Evolutionary conservation across 2,329 filamentous ascomycete species (phyloP).

Genomic region (Dendrostoma leiphaemia): DNA sequence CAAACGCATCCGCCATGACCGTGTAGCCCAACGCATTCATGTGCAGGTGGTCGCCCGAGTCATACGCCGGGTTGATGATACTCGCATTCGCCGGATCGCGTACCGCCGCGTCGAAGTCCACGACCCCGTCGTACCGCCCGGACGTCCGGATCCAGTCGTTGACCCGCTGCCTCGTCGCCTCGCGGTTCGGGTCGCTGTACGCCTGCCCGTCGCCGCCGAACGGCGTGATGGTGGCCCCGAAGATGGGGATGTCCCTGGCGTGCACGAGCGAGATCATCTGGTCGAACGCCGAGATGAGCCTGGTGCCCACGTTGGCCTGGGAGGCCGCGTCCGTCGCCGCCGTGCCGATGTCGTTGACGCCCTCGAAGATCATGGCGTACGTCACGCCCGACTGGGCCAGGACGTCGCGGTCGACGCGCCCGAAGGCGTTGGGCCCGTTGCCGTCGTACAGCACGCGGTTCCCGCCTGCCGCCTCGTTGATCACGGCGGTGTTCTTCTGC

Average conservation of each 20-base stretch:
- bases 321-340: conserved; percentile 38
- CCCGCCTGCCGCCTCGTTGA: conserved; percentile 63
- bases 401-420: conserved; percentile 59
- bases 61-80: conserved; percentile 42
- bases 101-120: conserved; percentile 60
- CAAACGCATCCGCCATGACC: conserved; percentile 53
- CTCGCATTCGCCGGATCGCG: conserved; percentile 45
- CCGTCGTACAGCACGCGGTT: conserved; percentile 60
- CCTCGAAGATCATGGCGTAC: conserved; percentile 60
- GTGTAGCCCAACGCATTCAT: conserved; percentile 54
- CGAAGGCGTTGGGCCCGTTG: conserved; percentile 56
- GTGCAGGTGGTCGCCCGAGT: conserved; percentile 62
- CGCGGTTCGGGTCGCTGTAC: conserved; percentile 51
- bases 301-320: conserved; percentile 44
- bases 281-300: conserved; percentile 51
- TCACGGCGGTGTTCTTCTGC: conserved; percentile 43
- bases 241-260: conserved; percentile 49
- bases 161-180: conserved; percentile 51
- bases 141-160: conserved; percentile 57
- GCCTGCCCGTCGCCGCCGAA: conserved; percentile 43
- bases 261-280: conserved; percentile 56
- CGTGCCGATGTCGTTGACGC: conserved; percentile 63
- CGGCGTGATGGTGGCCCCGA: conserved; percentile 52
- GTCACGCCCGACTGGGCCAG: conserved; percentile 51
- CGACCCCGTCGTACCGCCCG: conserved; percentile 56